Evolutionary conservation across 305 asterid genomes (phyloP), one percentile per base, ranked within the genome.

Genomic region (Fraxinus greggii): DNA sequence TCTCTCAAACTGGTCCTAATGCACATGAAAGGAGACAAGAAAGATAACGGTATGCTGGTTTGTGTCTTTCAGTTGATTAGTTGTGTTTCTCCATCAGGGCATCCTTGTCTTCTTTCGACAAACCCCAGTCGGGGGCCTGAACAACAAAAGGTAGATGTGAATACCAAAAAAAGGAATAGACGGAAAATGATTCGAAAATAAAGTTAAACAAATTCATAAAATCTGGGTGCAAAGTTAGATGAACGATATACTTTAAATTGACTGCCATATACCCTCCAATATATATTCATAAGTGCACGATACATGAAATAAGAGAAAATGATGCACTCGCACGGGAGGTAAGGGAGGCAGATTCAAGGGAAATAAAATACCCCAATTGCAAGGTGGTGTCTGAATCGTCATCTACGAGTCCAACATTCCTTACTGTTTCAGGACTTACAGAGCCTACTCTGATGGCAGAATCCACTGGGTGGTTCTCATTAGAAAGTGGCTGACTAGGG

Each of bases 371-470:
- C 97, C 92, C 94, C 82, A 93, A 73, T 59, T 90, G 90, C 81
- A 93, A 87, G 80, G 89, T 83, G 81, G 92, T 93, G 83, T 89
- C 93, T 1, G 96, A 91, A 45, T 85, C 89, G 48, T 88, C 97
- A 23, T 86, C 86, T 24, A 36, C 89, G 26, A 85, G 84, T 21
- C 81, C 85, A n/a, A 83, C 90, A 31, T 67, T 67, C 35, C 89
- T 84, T 42, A 83, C 86, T 26, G 81, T 87, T 83, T 87, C 89
- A 7, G 83, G 84, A 38, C 87, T 88, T 72, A 86, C 82, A 17
- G 88, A 86, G 61, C 78, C 85, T 72, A 79, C 88, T 67, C 86
- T 85, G 24, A 80, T 36, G 36, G 74, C 72, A 1, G 82, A 72
- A 48, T 74, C 83, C 65, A 35, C 77, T 1, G 80, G 75, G 69